Conservation (phyloP, 176 grass and related monocot species). For the Paspalum vaginatum region DNA sequence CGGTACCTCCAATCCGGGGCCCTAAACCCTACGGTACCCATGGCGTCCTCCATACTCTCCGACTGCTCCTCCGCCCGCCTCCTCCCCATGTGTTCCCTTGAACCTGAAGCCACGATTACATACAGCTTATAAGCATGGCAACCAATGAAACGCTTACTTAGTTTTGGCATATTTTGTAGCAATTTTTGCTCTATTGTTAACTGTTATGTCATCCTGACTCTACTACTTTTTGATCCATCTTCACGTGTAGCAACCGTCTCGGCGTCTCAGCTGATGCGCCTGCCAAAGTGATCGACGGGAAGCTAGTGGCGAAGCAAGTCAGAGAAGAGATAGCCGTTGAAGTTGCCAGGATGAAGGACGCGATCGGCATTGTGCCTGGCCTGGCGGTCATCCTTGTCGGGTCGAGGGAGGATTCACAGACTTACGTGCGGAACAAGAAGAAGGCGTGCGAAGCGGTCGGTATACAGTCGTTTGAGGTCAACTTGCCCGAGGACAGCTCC, state of each 20-base stretch:
- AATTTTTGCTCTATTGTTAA: too few species aligned
- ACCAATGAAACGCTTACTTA: too few species aligned
- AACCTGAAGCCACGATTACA: too few species aligned
- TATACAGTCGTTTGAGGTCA: constrained; percentile 83
- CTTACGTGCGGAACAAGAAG: constrained; percentile 93
- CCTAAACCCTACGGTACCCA: constrained; percentile 11
- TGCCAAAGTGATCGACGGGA: constrained; percentile 81
- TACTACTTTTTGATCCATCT: neutral
- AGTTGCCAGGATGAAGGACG: constrained; percentile 71
- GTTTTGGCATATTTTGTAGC: too few species aligned
- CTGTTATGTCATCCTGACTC: neutral
- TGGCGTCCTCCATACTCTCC: constrained; percentile 60
- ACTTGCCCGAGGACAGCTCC: constrained; percentile 75
- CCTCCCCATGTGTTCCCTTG: too few species aligned
- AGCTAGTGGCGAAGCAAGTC: constrained; percentile 81
- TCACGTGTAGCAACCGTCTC: constrained; percentile 41
- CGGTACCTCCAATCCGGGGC: neutral
- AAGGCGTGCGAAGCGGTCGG: constrained; percentile 83
- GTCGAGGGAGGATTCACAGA: constrained; percentile 88
- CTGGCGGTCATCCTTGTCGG: constrained; percentile 87
- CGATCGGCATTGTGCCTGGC: constrained; percentile 64
- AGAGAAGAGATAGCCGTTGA: constrained; percentile 65
- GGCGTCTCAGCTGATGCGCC: constrained; percentile 29
- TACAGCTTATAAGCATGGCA: too few species aligned
- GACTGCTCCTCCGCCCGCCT: constrained; percentile 61